Evolutionary conservation across 2,329 filamentous ascomycete genomes (phyloP), one percentile per base, ranked within the genome.

Genomic region (Lasiodiplodia sp.): DNA sequence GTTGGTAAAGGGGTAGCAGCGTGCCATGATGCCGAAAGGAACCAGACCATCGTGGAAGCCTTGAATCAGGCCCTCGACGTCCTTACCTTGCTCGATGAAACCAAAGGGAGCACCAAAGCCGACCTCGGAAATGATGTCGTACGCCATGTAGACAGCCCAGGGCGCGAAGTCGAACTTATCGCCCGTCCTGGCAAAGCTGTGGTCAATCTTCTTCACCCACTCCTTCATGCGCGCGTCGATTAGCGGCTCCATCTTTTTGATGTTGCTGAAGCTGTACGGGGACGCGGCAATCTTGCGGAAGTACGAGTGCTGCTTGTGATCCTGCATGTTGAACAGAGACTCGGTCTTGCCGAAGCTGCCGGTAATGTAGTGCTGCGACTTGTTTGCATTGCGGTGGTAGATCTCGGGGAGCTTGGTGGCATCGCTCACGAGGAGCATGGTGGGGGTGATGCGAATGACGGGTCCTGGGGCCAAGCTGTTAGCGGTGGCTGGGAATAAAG

Each of bases 211-310:
- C 3, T 73, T 71, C 10, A 84, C 78, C 87, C 86, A 89, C n/a
- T 81, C 76, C 2, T 74, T 68, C 57, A 88, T 86, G 11, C 83
- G 79, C 2, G 73, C 70, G 69, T 89, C 86, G 2, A 90, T 79
- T 37, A 88, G 71, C 0, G 85, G 84, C 74, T 89, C 87, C 84
- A 87, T 88, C 71, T 83, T 86, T 75, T 85, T 86, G 71, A 89
- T 83, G 71, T 87, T 88, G 55, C 78, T 82, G 72, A 88, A 87
- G 66, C 81, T 84, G 72, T 88, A 89, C 72, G 86, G 83, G 1
- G 82, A 80, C 1, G 86, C 87, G 28, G 85, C 82, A 25, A 87
- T 81, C 76, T 87, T 88, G 21, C 87, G 80, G 71, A 84, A 85
- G 2, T 80, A 78, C 3, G 86, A 80, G 73, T 89, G 87, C 4